Evolutionary conservation across 2,329 filamentous ascomycete genomes (phyloP).

Genomic region (Curvularia sp.): DNA sequence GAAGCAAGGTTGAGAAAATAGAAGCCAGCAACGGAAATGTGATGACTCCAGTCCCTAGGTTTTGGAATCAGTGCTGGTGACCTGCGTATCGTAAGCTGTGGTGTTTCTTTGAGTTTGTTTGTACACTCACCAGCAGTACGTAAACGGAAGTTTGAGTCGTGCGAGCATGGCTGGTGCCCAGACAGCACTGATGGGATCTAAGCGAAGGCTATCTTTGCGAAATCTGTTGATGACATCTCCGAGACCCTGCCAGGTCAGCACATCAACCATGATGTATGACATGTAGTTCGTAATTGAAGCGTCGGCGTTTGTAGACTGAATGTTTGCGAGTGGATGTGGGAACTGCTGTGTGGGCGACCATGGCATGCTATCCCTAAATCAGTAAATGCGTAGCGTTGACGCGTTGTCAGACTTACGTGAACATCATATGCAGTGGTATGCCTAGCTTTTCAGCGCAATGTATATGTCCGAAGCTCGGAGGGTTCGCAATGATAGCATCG

Average conservation of each 20-base stretch:
- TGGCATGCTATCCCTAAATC: conserved; percentile 68
- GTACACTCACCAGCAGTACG: conserved; percentile 77
- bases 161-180: conserved; percentile 83
- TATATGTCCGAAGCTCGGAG: conserved; percentile 77
- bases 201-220: conserved; percentile 73
- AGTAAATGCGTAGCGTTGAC: neutral
- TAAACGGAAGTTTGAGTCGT: conserved; percentile 79
- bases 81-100: conserved; percentile 24
- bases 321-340: conserved; percentile 84
- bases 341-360: conserved; percentile 88
- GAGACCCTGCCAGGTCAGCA: conserved; percentile 91
- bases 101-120: neutral
- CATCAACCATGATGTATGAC: conserved; percentile 83
- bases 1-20: conserved; percentile 52
- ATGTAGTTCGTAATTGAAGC: conserved; percentile 80
- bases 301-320: conserved; percentile 78
- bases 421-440: conserved; percentile 84
- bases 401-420: conserved; percentile 67
- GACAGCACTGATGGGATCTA: conserved; percentile 79
- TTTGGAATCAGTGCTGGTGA: conserved; percentile 56
- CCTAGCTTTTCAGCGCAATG: conserved; percentile 78
- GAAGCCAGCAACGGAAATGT: conserved; percentile 53
- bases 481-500: conserved; percentile 80
- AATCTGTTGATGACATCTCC: conserved; percentile 93
- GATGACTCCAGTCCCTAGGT: conserved; percentile 55